Evolutionary conservation across 257 asterid species (phyloP).

Genomic region (Apocynum venetum): DNA sequence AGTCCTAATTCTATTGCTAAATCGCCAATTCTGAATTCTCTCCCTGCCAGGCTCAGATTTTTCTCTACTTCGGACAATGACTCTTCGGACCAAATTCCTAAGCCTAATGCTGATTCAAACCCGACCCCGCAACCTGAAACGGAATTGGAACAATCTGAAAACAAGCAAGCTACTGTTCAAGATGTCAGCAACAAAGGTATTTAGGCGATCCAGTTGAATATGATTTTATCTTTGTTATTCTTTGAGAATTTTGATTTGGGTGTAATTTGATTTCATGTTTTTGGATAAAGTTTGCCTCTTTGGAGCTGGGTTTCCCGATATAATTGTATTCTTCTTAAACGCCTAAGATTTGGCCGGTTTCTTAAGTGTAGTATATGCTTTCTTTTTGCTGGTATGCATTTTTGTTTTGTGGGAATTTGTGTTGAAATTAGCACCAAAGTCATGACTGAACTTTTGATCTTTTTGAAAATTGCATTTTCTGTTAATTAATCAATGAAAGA

Average conservation of each 20-base stretch:
- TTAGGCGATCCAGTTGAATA: background rate
- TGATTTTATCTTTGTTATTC: background rate
- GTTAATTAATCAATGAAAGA: background rate
- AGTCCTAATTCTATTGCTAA: conserved; percentile 13
- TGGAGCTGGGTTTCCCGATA: background rate
- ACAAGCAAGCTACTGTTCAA: conserved; percentile 23
- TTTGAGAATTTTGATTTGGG: background rate
- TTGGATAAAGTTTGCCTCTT: background rate
- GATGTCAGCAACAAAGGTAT: conserved; percentile 67
- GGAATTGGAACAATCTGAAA: conserved; percentile 13
- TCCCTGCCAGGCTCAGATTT: conserved; percentile 37
- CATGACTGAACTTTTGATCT: background rate
- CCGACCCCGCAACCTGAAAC: conserved; percentile 27
- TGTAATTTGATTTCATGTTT: background rate
- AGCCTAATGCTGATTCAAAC: conserved; percentile 22
- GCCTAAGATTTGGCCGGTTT: background rate
- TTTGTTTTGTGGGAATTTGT: background rate
- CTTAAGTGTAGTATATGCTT: background rate
- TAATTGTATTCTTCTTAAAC: background rate
- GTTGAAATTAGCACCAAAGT: background rate
- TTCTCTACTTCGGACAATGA: conserved; percentile 52
- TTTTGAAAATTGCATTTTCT: background rate
- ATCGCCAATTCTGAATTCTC: conserved; percentile 16
- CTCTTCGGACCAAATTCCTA: conserved; percentile 12
- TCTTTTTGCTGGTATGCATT: background rate